Percentiles rank a stretch among this genome's conserved stretches.
Conservation (phyloP, 2,329 filamentous ascomycete genomes). For the Rasamsonia emersonii region DNA sequence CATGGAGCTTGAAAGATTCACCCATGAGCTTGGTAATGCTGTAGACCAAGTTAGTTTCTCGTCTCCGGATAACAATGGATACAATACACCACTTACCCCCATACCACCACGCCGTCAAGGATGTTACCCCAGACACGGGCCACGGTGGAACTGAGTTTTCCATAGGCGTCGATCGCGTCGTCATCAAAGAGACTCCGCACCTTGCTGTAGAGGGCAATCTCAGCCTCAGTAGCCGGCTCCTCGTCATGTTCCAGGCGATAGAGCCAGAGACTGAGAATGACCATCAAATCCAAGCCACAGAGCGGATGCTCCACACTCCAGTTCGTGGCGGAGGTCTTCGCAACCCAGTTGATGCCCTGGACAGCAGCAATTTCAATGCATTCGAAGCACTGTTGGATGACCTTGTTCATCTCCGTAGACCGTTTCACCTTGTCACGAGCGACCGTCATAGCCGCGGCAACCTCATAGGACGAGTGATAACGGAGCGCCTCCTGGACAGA, state of each 20-base stretch:
- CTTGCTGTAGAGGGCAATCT: constrained; percentile 49
- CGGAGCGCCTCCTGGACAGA: constrained; percentile 90
- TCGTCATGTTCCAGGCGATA: constrained; percentile 99
- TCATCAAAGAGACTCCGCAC: constrained; percentile 78
- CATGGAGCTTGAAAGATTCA: constrained; percentile 94
- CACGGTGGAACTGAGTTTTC: constrained; percentile 89
- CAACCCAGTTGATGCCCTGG: constrained; percentile 94
- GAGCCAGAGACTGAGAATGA: constrained; percentile 94
- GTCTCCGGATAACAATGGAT: constrained; percentile 3
- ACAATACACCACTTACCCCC: constrained; percentile 66
- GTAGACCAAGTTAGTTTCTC: constrained; percentile 35
- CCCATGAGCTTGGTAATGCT: constrained; percentile 73
- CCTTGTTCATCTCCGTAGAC: constrained; percentile 95
- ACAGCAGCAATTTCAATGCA: constrained; percentile 93
- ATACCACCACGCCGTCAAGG: constrained; percentile 97
- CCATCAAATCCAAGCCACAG: constrained; percentile 93
- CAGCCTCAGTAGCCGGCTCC: constrained; percentile 51
- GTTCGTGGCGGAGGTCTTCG: constrained; percentile 93
- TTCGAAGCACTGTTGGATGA: constrained; percentile 95
- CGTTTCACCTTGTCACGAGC: constrained; percentile 91
- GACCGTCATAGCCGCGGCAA: constrained; percentile 91
- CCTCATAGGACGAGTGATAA: constrained; percentile 95
- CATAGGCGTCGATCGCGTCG: constrained; percentile 74
- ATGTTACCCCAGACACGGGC: constrained; percentile 94
- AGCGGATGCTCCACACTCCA: constrained; percentile 98